Percentiles rank a stretch among this genome's conserved stretches.
Evolutionary conservation across 352 stramenopile genomes (phyloP).

Genomic region (Saprolegnia diclina): DNA sequence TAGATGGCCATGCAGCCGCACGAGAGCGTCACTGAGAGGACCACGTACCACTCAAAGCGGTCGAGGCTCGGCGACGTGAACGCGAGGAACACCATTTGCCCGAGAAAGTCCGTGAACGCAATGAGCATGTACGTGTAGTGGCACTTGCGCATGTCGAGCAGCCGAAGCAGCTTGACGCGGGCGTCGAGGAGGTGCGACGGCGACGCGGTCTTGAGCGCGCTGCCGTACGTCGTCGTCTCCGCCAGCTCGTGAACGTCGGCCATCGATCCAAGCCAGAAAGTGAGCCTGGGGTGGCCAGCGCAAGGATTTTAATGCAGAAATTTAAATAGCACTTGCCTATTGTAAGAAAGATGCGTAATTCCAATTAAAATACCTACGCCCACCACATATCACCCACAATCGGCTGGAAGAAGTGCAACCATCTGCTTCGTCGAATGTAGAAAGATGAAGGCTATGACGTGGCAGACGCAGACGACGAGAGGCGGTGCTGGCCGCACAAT

Average conservation of each 20-base stretch:
- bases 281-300: not conserved
- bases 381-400: no score
- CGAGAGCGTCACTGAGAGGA: conserved; percentile 48
- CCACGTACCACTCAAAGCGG: conserved; percentile 53
- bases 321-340: not conserved
- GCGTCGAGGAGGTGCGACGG: not conserved
- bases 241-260: not conserved
- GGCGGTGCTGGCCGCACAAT: no score
- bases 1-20: conserved; percentile 76
- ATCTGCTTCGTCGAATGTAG: not conserved
- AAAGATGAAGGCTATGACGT: not conserved
- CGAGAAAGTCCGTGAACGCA: conserved; percentile 82
- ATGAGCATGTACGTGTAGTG: conserved; percentile 82
- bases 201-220: not conserved
- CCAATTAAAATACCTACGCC: no score
- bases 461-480: not conserved
- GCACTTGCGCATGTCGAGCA: conserved; percentile 85
- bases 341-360: not conserved
- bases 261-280: not conserved
- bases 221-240: conserved; percentile 4
- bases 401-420: no score
- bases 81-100: conserved; percentile 73
- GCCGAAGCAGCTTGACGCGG: conserved; percentile 35
- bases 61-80: conserved; percentile 62
- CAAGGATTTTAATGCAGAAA: not conserved